A percentile compares a stretch with the other conserved stretches of the same genome.
Evolutionary conservation across 164 flowering plant species (phyloP).

Genomic region (Malania oleifera): DNA sequence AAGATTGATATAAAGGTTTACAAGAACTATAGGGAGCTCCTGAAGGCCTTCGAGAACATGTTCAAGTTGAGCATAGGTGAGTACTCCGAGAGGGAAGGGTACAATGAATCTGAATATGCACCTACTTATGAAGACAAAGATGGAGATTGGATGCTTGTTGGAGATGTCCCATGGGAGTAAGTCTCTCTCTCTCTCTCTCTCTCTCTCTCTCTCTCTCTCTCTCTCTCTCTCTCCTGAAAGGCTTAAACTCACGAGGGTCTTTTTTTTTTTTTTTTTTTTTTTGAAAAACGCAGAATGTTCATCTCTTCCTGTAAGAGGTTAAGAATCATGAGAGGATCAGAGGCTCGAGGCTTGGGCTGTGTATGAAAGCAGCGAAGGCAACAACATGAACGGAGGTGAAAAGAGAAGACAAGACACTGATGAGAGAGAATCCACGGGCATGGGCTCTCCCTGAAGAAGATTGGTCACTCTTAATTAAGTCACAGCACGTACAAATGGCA

Average conservation of each 20-base stretch:
- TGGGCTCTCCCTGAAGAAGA: too few relatives aligned
- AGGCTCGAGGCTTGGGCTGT: conserved; percentile 58
- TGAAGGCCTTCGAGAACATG: conserved; percentile 59
- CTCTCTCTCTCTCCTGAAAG: background rate
- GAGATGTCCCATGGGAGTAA: conserved; percentile 89
- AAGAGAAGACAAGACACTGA: too few relatives aligned
- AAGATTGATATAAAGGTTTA: conserved; percentile 69
- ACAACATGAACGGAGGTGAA: too few relatives aligned
- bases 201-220: background rate
- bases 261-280: background rate
- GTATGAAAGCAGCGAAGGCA: too few relatives aligned
- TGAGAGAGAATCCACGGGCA: too few relatives aligned
- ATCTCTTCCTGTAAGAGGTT: conserved; percentile 61
- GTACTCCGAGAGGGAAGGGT: conserved; percentile 67
- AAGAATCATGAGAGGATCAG: conserved; percentile 78
- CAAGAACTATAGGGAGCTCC: conserved; percentile 51
- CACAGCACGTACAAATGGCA: too few relatives aligned
- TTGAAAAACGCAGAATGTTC: conserved; percentile 48
- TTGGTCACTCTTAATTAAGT: too few relatives aligned
- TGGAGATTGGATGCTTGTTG: conserved; percentile 92
- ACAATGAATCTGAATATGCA: conserved; percentile 56
- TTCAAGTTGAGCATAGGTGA: conserved; percentile 61
- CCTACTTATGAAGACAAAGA: conserved; percentile 89
- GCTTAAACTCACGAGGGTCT: background rate
- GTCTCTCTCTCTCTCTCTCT: conserved; percentile 14